These are phyloP conservation scores for Chlamydomonas sp. DNA, from an alignment of 139 green algal genomes.

Conservation along the genomic window DNA sequence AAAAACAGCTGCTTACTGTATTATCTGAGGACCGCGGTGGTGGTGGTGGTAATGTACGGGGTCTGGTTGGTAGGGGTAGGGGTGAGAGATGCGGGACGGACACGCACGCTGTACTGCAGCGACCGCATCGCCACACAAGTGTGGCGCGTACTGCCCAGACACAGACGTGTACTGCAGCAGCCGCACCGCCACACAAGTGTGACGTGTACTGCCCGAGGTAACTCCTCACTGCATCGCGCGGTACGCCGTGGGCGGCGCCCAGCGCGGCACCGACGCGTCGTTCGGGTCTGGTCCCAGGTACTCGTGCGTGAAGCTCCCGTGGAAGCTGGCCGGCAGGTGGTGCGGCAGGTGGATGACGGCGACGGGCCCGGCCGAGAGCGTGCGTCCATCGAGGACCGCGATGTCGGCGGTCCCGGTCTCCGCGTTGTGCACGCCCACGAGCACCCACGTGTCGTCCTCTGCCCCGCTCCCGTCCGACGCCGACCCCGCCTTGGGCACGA, in stretches of 20 bases:
- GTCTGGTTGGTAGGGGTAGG: too few relatives aligned
- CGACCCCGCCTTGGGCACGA: slow-evolving; percentile 44
- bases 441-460: slow-evolving; percentile 68
- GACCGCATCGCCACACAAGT: too few relatives aligned
- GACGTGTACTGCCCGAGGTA: too few relatives aligned
- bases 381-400: slow-evolving; percentile 43
- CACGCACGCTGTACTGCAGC: too few relatives aligned
- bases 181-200: too few relatives aligned
- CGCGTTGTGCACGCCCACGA: slow-evolving; percentile 53
- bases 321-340: slow-evolving; percentile 43
- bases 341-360: slow-evolving; percentile 50
- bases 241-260: background rate
- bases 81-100: too few relatives aligned
- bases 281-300: slow-evolving; percentile 26
- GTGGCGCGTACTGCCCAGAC: too few relatives aligned
- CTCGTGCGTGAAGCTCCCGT: slow-evolving; percentile 40
- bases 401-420: slow-evolving; percentile 24
- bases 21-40: too few relatives aligned
- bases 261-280: background rate
- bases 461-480: background rate
- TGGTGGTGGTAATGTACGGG: too few relatives aligned
- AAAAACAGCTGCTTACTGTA: too few relatives aligned
- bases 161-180: too few relatives aligned
- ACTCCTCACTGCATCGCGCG: too few relatives aligned
- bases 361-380: slow-evolving; percentile 34